Percentiles rank a stretch among this genome's conserved stretches.
phyloP scores from a whole-genome alignment of 805 yeast genomes.

The Priceomyces medius region DNA sequence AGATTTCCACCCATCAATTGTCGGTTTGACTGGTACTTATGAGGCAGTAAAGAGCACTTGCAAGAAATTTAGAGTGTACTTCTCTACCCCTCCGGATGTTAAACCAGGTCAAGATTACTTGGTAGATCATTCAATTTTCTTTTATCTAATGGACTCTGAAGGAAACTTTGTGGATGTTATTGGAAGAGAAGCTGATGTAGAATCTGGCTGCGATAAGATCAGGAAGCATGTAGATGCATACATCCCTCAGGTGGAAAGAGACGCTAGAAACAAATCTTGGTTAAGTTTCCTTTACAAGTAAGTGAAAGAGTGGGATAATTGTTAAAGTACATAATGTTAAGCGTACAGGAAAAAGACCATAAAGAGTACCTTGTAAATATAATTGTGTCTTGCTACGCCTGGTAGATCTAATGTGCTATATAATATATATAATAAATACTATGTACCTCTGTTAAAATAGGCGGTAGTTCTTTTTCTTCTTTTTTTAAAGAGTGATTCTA shows the following conservation, averaged over 20 bases:
- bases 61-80: constrained; percentile 89
- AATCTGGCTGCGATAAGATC: constrained; percentile 74
- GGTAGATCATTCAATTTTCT: constrained; percentile 96
- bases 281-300: constrained; percentile 57
- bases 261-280: constrained; percentile 59
- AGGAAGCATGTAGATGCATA: constrained; percentile 72
- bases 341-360: too few relatives aligned
- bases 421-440: too few relatives aligned
- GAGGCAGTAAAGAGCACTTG: constrained; percentile 82
- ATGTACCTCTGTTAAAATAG: too few relatives aligned
- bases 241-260: constrained; percentile 69
- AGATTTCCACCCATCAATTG: constrained; percentile 86
- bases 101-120: constrained; percentile 95
- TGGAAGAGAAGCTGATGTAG: constrained; percentile 85
- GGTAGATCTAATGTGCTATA: too few relatives aligned
- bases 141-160: constrained; percentile 97
- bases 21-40: constrained; percentile 90
- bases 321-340: too few relatives aligned
- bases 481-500: too few relatives aligned
- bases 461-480: too few relatives aligned
- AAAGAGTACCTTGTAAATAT: too few relatives aligned
- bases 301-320: not conserved
- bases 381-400: too few relatives aligned
- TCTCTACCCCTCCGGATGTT: constrained; percentile 93
- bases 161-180: constrained; percentile 93